These are phyloP conservation scores for Stachybotrys echinatus DNA, from an alignment of 2,329 filamentous ascomycete genomes.

Conservation along the genomic window DNA sequence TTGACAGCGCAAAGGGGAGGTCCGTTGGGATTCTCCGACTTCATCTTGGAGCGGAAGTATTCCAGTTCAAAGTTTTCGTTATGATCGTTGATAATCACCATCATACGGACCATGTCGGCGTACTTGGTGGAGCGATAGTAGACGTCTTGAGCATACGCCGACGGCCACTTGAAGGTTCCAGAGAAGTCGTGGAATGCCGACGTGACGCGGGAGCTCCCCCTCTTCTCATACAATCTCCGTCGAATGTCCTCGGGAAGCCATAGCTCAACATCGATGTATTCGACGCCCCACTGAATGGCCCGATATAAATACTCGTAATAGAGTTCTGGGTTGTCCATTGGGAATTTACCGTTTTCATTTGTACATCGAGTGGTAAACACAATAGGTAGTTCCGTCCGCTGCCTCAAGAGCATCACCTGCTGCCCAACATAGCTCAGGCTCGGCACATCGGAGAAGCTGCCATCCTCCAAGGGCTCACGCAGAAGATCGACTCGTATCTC, in stretches of 20 bases:
- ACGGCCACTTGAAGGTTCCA: constrained; percentile 78
- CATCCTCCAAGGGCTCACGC: constrained; percentile 62
- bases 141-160: constrained; percentile 62
- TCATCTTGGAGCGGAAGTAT: constrained; percentile 77
- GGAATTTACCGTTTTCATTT: constrained; percentile 76
- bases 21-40: constrained; percentile 59
- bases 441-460: constrained; percentile 59
- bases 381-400: constrained; percentile 82
- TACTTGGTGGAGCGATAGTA: constrained; percentile 69
- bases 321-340: constrained; percentile 70
- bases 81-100: constrained; percentile 72
- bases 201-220: constrained; percentile 78
- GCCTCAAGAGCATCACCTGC: constrained; percentile 77
- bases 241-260: constrained; percentile 79
- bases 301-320: constrained; percentile 77
- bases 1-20: constrained; percentile 80
- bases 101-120: constrained; percentile 88
- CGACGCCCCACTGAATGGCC: constrained; percentile 83
- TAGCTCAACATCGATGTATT: constrained; percentile 85
- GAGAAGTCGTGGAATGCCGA: constrained; percentile 91
- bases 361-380: constrained; percentile 83
- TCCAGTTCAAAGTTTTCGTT: constrained; percentile 89
- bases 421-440: constrained; percentile 81
- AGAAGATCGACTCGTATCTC: constrained; percentile 81
- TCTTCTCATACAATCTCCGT: constrained; percentile 58